Base-by-base conservation (phyloP, 768 basidiomycete genomes). In the Hypholoma fasciculare region DNA sequence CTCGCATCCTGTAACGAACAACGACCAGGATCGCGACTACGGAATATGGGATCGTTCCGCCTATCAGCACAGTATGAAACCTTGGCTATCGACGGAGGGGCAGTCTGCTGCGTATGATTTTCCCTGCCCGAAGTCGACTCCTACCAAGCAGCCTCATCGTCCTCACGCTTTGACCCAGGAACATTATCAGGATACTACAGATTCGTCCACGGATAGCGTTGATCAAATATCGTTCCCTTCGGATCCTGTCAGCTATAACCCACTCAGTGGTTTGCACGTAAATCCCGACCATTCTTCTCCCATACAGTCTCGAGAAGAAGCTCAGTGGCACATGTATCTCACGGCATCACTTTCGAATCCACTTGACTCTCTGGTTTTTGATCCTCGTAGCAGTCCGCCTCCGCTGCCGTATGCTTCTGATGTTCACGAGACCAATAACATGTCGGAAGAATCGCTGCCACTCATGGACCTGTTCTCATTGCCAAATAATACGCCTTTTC, bases 241-340 rank as follows among this genome's bases (percentile, higher is more conserved):
- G 17, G 34, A 23, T 17, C 23, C 30, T 34, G 36, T 44, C 42
- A 34, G 9, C 26, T 44, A 37, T 30, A 37, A 56, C 34, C 14
- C 34, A 6, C 42, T 40, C 3, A 38, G 43, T 13, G 56, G 40
- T n/a, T 26, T 42, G n/a, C 48, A 56, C 36, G 23, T 38, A 39
- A 19, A 53, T n/a, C n/a, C 47, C 40, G 46, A 48, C 23, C 27
- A 49, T 1, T 48, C 57, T 13, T 56, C 59, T 3, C 52, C 57
- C 26, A 50, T 56, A 9, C 54, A 43, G 27, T 49, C 61, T 19
- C 58, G 49, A 1, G 65, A 66, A 8, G 65, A 64, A 36, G 30
- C 60, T 36, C 53, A 60, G 20, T 66, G 65, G 65, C 65, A 63
- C 40, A 66, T 66, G 65, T 67, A 61, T 53, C 60, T 65, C 16